Evolutionary conservation across 78 protist genomes (phyloP), one percentile per base, ranked within the genome.

Genomic region (Dictyostelium brefeldianum): DNA sequence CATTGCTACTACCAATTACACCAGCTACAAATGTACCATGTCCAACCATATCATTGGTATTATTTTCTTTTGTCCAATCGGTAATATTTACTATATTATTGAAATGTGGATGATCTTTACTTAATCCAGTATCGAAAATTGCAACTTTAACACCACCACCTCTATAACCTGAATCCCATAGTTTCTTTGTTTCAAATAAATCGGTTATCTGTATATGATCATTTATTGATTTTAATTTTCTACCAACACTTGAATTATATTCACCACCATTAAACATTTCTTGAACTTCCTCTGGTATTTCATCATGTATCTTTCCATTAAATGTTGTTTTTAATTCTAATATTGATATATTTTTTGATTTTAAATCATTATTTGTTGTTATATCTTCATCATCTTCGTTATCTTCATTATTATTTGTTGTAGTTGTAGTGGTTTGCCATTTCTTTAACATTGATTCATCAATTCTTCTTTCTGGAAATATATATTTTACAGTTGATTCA

Each of bases 1-100:
- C 75, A 3, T 81, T 7, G 0, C 59, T 15, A 56, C 96, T 93
- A 5, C 89, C 95, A 22, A 97, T 79, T 7, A 97, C 54, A 25
- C 99, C 98, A 0, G 99, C 98, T 0, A 98, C 98, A 56, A 97
- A 97, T 15, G 99, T 96, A 25, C 99, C 99, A 79, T 98, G 99
- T 14, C 99, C 99, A 18, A 87, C 8, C 20, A 43, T 25, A 18
- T 78, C 83, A 4, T 12, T 67, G 7, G 96, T 3, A 17, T 5
- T 57, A 36, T 97, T 98, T 5, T 98, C 98, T 22, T 81, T 48
- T 20, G 99, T 96, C 98, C 98, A 98, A 43, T 96, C 77, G 22
- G 89, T 91, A 41, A 81, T 73, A 64, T 97, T 97, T 47, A 7
- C 53, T 4, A 96, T 89, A 80, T 94, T 64, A 7, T 69, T 54